Evolutionary conservation across 345 rosid species (phyloP).

Genomic region (Rhodamnia argentea): DNA sequence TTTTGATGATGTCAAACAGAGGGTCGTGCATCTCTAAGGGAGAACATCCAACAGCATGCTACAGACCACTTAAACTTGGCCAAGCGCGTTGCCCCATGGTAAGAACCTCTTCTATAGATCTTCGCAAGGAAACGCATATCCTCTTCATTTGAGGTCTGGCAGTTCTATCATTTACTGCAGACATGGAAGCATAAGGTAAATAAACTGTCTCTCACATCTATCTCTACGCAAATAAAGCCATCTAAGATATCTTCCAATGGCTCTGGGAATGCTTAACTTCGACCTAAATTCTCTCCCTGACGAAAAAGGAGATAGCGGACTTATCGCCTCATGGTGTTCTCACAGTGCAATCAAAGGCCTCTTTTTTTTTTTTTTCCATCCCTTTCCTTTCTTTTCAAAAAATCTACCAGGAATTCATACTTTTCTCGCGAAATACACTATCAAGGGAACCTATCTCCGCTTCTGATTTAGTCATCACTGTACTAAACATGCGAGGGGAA

Average conservation of each 20-base stretch:
- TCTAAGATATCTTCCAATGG: not conserved
- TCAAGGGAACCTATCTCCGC: fast-evolving
- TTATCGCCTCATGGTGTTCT: not conserved
- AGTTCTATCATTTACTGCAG: not conserved
- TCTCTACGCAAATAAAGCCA: not conserved
- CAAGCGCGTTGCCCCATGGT: not conserved
- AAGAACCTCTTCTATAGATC: not conserved
- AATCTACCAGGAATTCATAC: fast-evolving
- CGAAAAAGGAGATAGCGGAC: not conserved
- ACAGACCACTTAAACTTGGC: not conserved
- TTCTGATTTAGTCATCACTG: not conserved
- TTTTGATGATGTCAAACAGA: not conserved
- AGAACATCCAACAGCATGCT: not conserved
- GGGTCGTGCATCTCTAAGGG: not conserved
- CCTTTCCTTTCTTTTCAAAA: not conserved
- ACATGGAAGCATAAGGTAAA: not conserved
- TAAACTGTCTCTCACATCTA: not conserved
- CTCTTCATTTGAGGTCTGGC: not conserved
- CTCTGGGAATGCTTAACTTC: not conserved
- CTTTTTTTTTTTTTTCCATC: not conserved
- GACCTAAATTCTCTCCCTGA: not conserved
- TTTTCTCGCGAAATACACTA: fast-evolving
- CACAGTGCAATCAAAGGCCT: not conserved
- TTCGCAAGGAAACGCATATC: not conserved
- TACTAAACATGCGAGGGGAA: not conserved